Evolutionary conservation across 129 eudicot genomes (phyloP).

Genomic region (Smallanthus sonchifolius): DNA sequence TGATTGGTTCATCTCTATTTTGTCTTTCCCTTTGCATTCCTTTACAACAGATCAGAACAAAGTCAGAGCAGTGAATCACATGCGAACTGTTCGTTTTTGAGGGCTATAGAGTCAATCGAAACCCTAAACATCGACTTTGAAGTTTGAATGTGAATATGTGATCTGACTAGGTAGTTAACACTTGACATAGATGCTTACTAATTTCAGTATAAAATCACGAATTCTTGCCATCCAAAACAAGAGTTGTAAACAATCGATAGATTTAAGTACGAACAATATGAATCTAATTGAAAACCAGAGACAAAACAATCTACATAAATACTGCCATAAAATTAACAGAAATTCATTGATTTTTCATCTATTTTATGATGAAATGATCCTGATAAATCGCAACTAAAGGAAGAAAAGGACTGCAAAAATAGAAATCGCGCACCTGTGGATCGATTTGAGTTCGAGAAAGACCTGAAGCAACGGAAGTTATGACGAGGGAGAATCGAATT

Average conservation of each 20-base stretch:
- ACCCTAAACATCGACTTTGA: neutral
- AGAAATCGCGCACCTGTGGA: constrained; percentile 8
- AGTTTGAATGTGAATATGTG: neutral
- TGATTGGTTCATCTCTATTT: constrained; percentile 23
- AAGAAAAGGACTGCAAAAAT: neutral
- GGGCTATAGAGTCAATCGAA: neutral
- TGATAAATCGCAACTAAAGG: constrained; percentile 2
- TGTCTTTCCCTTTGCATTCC: constrained; percentile 54
- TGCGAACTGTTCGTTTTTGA: neutral
- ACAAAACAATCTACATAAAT: neutral
- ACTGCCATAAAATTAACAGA: neutral
- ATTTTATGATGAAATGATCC: constrained; percentile 13
- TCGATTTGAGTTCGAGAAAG: constrained; percentile 5
- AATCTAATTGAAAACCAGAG: neutral
- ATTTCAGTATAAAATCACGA: neutral
- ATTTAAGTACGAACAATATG: too few species aligned
- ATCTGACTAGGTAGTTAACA: neutral
- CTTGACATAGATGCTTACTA: neutral
- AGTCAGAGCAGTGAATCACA: constrained; percentile 1
- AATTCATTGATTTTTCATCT: neutral
- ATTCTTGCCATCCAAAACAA: neutral
- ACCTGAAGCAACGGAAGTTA: constrained; percentile 10
- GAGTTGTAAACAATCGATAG: too few species aligned
- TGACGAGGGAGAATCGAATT: constrained; percentile 15
- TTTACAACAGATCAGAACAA: constrained; percentile 3